Evolutionary conservation across 495 filamentous ascomycete genomes (phyloP).

Genomic region (Penicillium alfredii): DNA sequence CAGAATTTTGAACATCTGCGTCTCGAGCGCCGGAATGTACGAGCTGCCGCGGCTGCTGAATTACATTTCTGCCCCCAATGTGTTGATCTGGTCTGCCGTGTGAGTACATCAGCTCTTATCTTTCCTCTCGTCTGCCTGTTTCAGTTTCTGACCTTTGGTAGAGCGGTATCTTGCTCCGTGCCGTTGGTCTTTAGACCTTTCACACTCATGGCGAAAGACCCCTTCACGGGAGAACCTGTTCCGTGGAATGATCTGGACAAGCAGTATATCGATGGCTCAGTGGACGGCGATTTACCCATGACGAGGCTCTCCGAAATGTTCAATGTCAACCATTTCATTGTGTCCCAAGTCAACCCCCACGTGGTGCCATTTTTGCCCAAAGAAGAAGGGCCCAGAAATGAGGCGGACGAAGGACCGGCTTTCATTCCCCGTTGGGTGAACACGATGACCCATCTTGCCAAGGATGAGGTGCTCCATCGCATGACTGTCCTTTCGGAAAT

Average conservation of each 20-base stretch:
- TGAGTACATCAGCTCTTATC: slow-evolving; percentile 40
- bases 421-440: slow-evolving; percentile 55
- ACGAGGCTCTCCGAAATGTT: slow-evolving; percentile 89
- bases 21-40: slow-evolving; percentile 80
- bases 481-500: slow-evolving; percentile 77
- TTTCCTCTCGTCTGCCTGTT: too few relatives aligned
- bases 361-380: slow-evolving; percentile 80
- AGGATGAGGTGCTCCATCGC: slow-evolving; percentile 73
- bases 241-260: slow-evolving; percentile 81
- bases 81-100: slow-evolving; percentile 95
- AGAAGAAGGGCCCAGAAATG: slow-evolving; percentile 52
- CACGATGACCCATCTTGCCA: slow-evolving; percentile 66
- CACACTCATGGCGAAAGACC: slow-evolving; percentile 77
- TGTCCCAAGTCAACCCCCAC: slow-evolving; percentile 93
- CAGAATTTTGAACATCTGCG: slow-evolving; percentile 86
- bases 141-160: slow-evolving; percentile 29
- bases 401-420: slow-evolving; percentile 30
- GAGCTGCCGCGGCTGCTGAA: slow-evolving; percentile 84
- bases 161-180: slow-evolving; percentile 86
- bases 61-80: slow-evolving; percentile 88
- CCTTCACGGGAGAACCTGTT: slow-evolving; percentile 65
- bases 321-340: slow-evolving; percentile 97
- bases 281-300: slow-evolving; percentile 93
- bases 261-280: slow-evolving; percentile 87
- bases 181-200: slow-evolving; percentile 77